Evolutionary conservation across 805 yeast species (phyloP), one percentile per base, ranked within the genome.

Genomic region (Yarrowia sp.): DNA sequence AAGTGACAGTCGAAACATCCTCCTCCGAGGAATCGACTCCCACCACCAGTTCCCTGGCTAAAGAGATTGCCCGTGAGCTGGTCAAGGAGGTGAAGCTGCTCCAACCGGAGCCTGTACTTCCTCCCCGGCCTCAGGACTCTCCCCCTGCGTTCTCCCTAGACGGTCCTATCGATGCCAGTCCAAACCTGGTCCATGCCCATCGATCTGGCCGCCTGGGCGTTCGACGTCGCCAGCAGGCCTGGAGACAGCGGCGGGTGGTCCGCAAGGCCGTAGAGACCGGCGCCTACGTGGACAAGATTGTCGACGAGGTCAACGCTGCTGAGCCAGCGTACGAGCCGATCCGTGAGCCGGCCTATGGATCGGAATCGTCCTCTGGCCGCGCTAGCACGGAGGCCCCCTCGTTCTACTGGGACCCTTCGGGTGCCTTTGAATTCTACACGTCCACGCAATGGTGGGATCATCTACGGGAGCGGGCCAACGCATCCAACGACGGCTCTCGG

Each of bases 171-270:
- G 35, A 53, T 1, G 12, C 43, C 11, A 55, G 46, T 9, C 61
- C 61, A 14, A 22, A 5, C 7, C 40, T 40, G 16, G 36, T 5
- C 16, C 45, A 22, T 2, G 61, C 16, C 2, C 38, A n/a, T 10
- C 63, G 48, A n/a, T 3, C 36, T 5, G 38, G 63, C 48, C 63
- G 63, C 3, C 48, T 56, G 14, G n/a, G 63, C 1, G 63, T 56
- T 10, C 63, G 63, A 1, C 63, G 63, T 41, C 63, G 63, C 48
- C 63, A 56, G 63, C 48, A 56, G 63, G 63, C 63, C 48, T 56
- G 63, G 63, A 56, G 63, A 42, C 63, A 56, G 32, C 63, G 63
- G 8, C 48, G 63, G 32, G 63, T 32, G n/a, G 38, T 41, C 8
- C 63, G 63, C 4, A 56, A 56, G 48, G 46, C 63, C 32, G 26